Percentiles rank a stretch among this genome's conserved stretches.
These are phyloP conservation scores for Flaveria sonorensis DNA, from an alignment of 129 eudicot species.

Conservation along the genomic window DNA sequence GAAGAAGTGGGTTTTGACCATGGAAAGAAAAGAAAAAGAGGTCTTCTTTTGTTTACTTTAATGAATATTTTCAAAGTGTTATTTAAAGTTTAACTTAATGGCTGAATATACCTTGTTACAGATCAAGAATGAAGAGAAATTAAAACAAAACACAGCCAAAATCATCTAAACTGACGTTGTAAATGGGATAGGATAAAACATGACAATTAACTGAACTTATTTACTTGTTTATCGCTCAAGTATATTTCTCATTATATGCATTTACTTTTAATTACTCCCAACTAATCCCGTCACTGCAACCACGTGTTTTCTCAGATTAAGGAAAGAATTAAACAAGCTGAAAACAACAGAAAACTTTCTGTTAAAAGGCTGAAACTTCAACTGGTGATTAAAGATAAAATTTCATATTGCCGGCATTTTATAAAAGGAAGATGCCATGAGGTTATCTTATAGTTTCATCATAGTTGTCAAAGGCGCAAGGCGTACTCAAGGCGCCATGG, in stretches of 20 bases:
- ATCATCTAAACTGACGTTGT: too few relatives aligned
- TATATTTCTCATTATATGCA: not conserved
- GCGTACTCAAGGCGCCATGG: too few relatives aligned
- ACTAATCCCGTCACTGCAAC: slow-evolving; percentile 1
- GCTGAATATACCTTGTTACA: not conserved
- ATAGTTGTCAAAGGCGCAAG: too few relatives aligned
- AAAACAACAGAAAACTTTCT: slow-evolving; percentile 58
- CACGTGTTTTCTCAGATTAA: slow-evolving; percentile 51
- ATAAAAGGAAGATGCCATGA: slow-evolving; percentile 82
- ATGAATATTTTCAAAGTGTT: not conserved
- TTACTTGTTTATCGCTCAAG: too few relatives aligned
- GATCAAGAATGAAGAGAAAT: too few relatives aligned
- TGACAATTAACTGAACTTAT: too few relatives aligned
- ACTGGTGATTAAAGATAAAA: slow-evolving; percentile 53
- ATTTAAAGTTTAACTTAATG: not conserved
- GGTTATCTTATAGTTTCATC: slow-evolving; percentile 41
- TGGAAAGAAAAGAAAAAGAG: not conserved
- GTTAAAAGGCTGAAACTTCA: slow-evolving; percentile 58
- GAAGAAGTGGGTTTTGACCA: slow-evolving; percentile 6
- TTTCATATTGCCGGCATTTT: slow-evolving; percentile 68
- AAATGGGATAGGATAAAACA: too few relatives aligned
- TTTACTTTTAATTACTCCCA: not conserved
- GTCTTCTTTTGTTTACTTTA: not conserved
- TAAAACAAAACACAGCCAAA: too few relatives aligned
- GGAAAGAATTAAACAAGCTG: slow-evolving; percentile 61